These are phyloP conservation scores for Clitopilus hobsonii DNA, from an alignment of 768 basidiomycete species.

Conservation along the genomic window DNA sequence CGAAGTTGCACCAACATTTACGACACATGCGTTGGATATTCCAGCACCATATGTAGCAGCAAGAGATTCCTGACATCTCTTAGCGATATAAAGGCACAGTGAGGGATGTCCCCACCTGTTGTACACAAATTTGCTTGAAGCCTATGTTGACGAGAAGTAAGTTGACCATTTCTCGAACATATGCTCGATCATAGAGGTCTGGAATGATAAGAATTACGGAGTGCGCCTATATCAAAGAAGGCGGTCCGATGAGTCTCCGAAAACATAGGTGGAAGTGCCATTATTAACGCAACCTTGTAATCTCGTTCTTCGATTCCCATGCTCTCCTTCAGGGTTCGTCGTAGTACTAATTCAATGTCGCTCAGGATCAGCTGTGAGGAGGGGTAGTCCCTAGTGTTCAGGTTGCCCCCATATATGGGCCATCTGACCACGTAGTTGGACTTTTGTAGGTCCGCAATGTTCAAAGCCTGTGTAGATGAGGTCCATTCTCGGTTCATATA, in stretches of 20 bases:
- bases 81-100: no score
- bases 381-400: slow-evolving; percentile 78
- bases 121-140: slow-evolving; percentile 89
- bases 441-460: slow-evolving; percentile 60
- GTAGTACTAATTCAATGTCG: slow-evolving; percentile 73
- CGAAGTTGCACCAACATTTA: slow-evolving; percentile 85
- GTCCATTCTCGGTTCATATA: background rate
- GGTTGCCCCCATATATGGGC: slow-evolving; percentile 78
- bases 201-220: slow-evolving; percentile 88
- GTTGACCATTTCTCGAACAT: slow-evolving; percentile 74
- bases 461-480: slow-evolving; percentile 49
- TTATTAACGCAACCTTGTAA: slow-evolving; percentile 48
- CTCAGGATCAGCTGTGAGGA: slow-evolving; percentile 66
- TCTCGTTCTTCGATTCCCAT: slow-evolving; percentile 48
- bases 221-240: slow-evolving; percentile 61
- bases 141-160: slow-evolving; percentile 75
- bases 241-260: background rate
- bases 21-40: slow-evolving; percentile 90
- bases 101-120: slow-evolving; percentile 57
- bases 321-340: slow-evolving; percentile 54
- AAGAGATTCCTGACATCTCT: slow-evolving; percentile 90
- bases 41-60: slow-evolving; percentile 95
- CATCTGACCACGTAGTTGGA: slow-evolving; percentile 73
- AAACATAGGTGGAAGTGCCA: background rate
- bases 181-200: slow-evolving; percentile 83